Percentiles rank a stretch among this genome's conserved stretches.
Evolutionary conservation across 352 stramenopile species (phyloP).

Genomic region (Globisporangium abappressorium): DNA sequence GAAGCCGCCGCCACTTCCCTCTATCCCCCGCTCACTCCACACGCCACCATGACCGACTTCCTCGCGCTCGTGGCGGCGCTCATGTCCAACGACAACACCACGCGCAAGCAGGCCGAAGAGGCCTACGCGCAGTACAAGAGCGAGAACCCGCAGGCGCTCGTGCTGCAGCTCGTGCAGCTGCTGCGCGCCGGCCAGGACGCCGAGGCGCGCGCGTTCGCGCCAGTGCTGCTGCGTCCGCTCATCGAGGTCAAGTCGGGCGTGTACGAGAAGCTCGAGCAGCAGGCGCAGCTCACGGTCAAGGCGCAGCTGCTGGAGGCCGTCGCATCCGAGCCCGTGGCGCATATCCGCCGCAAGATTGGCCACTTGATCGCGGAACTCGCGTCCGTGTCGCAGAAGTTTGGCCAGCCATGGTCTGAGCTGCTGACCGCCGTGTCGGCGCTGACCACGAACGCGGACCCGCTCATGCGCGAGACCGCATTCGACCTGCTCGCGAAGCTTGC

Average conservation of each 20-base stretch:
- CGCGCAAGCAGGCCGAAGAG: conserved; percentile 73
- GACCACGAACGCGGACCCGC: conserved; percentile 48
- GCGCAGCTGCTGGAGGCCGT: conserved; percentile 72
- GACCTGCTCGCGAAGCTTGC: conserved; percentile 73
- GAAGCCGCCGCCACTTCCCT: neutral
- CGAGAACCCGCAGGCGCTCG: conserved; percentile 61
- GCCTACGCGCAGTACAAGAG: conserved; percentile 68
- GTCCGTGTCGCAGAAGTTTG: conserved; percentile 41
- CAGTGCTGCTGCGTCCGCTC: conserved; percentile 75
- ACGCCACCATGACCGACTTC: conserved; percentile 62
- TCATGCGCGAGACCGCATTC: conserved; percentile 73
- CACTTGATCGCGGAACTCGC: conserved; percentile 78
- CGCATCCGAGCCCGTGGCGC: conserved; percentile 52
- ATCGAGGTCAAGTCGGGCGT: conserved; percentile 66
- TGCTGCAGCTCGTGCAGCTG: conserved; percentile 65
- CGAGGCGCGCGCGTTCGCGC: conserved; percentile 67
- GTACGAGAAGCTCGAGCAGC: conserved; percentile 60
- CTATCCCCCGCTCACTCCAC: neutral
- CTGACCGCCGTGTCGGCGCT: conserved; percentile 59
- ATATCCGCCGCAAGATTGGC: conserved; percentile 80
- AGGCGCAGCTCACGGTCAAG: conserved; percentile 56
- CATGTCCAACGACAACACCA: conserved; percentile 69
- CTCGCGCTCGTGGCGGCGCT: conserved; percentile 67
- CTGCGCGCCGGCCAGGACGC: conserved; percentile 52
- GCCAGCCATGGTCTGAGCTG: conserved; percentile 72